These are phyloP conservation scores for Pseudocercospora cruenta DNA, from an alignment of 2,329 filamentous ascomycete genomes.

Conservation along the genomic window DNA sequence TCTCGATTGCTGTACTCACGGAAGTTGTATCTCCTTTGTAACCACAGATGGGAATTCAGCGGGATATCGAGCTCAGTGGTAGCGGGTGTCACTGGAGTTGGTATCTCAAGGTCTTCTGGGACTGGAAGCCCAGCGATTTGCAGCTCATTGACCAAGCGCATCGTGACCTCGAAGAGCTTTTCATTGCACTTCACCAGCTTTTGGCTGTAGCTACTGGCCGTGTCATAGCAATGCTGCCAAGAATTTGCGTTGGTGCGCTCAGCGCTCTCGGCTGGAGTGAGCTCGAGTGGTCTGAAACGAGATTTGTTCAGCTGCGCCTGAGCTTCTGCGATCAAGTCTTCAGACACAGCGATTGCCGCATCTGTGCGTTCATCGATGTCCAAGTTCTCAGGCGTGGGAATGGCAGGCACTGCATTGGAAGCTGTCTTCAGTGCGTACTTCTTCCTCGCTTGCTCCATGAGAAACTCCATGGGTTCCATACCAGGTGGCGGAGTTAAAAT, in stretches of 20 bases:
- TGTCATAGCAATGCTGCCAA: constrained; percentile 14
- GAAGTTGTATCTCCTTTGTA: constrained; percentile 2
- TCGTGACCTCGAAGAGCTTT: constrained; percentile 13
- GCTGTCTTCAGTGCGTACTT: constrained; percentile 12
- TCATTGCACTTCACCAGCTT: constrained; percentile 5
- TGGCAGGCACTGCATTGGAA: not conserved
- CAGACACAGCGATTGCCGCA: constrained; percentile 19
- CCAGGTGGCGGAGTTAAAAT: constrained; percentile 18
- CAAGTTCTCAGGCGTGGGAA: constrained; percentile 12
- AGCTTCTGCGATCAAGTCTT: constrained; percentile 13
- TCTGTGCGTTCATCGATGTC: constrained; percentile 23
- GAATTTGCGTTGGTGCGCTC: constrained; percentile 14
- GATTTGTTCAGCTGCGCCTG: constrained; percentile 18
- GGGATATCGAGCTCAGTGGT: not conserved
- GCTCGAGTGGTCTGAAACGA: constrained; percentile 6
- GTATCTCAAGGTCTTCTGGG: not conserved
- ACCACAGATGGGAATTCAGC: not conserved
- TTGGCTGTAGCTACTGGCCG: constrained; percentile 1
- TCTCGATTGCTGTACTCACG: constrained; percentile 8
- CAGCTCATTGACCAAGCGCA: constrained; percentile 12
- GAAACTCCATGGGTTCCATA: constrained; percentile 16
- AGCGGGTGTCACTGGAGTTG: not conserved
- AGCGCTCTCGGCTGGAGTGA: constrained; percentile 17
- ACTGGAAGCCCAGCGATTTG: not conserved
- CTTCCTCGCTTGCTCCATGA: constrained; percentile 21